These are phyloP conservation scores for Blastobotrys muscicola DNA, from an alignment of 805 yeast genomes.

Conservation along the genomic window DNA sequence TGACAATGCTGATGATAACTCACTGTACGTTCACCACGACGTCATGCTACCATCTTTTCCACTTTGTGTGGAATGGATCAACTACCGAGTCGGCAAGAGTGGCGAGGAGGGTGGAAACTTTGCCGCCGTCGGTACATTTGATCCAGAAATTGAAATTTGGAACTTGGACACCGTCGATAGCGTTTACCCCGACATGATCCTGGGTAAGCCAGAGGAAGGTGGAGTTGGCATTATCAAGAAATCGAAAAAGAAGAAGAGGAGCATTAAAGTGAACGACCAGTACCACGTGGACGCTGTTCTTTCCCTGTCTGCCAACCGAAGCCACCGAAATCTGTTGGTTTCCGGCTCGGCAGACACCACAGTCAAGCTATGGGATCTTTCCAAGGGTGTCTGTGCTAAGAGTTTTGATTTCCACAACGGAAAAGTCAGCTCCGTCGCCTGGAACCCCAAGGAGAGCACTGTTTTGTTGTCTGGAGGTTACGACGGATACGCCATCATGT, in stretches of 20 bases:
- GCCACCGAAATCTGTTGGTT: constrained; percentile 76
- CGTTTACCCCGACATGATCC: constrained; percentile 86
- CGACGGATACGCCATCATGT: constrained; percentile 66
- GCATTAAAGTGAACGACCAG: constrained; percentile 43
- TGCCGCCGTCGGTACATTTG: constrained; percentile 95
- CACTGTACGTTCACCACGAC: constrained; percentile 90
- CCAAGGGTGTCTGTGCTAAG: constrained; percentile 63
- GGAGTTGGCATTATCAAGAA: constrained; percentile 31
- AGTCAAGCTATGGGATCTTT: constrained; percentile 90
- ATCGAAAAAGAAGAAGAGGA: constrained; percentile 46
- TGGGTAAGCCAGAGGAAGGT: constrained; percentile 63
- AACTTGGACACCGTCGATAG: constrained; percentile 86
- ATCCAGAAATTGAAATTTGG: constrained; percentile 97
- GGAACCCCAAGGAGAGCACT: constrained; percentile 53
- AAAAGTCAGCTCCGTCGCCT: constrained; percentile 78
- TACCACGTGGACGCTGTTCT: constrained; percentile 94
- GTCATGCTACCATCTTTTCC: constrained; percentile 96
- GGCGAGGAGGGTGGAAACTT: constrained; percentile 57
- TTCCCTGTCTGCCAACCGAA: constrained; percentile 72
- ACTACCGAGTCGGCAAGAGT: constrained; percentile 46
- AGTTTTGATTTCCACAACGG: constrained; percentile 70
- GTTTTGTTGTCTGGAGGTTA: constrained; percentile 86
- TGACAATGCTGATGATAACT: constrained; percentile 73
- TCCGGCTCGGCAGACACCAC: constrained; percentile 95
- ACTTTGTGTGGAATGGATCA: constrained; percentile 90